Evolutionary conservation across 164 flowering plant genomes (phyloP).

Genomic region (Vitis rupestris): DNA sequence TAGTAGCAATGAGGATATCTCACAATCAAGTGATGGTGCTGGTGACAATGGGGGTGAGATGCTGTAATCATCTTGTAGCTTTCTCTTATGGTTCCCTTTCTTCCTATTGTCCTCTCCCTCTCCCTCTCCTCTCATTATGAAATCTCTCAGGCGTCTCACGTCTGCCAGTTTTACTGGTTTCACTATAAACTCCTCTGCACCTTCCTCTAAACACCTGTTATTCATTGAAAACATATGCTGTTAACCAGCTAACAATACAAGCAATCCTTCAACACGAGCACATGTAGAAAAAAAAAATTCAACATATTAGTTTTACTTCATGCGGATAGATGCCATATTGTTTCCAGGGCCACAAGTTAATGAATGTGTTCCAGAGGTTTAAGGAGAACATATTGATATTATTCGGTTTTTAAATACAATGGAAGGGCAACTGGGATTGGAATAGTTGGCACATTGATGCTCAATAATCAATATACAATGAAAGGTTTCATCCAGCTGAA

Average conservation of each 20-base stretch:
- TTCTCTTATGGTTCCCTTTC: conserved; percentile 12
- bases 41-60: not conserved
- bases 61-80: not conserved
- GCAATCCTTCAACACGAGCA: not conserved
- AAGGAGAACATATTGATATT: too few relatives aligned
- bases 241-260: not conserved
- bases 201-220: conserved; percentile 82
- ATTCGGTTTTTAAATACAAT: too few relatives aligned
- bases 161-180: conserved; percentile 88
- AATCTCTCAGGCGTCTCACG: conserved; percentile 59
- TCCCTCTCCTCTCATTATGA: conserved; percentile 35
- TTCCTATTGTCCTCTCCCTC: conserved; percentile 20
- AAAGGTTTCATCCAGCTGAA: too few relatives aligned
- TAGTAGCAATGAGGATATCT: not conserved
- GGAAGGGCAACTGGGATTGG: too few relatives aligned
- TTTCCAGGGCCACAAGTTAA: too few relatives aligned
- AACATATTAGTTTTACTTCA: too few relatives aligned
- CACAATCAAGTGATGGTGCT: not conserved
- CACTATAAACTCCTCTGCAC: conserved; percentile 79
- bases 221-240: not conserved
- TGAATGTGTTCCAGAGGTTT: too few relatives aligned
- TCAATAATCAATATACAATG: too few relatives aligned
- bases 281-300: too few relatives aligned
- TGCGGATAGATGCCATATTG: too few relatives aligned
- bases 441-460: too few relatives aligned